These are phyloP conservation scores for Lactarius evosmus DNA, from an alignment of 768 basidiomycete genomes.

Conservation along the genomic window DNA sequence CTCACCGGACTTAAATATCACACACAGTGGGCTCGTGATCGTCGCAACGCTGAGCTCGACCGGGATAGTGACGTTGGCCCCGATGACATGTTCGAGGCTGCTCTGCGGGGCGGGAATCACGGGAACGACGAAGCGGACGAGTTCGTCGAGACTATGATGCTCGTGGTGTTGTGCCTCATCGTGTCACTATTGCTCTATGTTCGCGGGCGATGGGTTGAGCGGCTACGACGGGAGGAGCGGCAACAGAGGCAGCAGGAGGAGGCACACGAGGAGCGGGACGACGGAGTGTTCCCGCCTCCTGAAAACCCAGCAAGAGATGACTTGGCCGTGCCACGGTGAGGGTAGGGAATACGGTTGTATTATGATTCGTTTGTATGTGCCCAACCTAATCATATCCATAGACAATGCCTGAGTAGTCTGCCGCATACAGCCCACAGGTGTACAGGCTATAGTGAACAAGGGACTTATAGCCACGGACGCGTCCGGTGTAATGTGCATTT, in stretches of 20 bases:
- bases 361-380: slow-evolving; percentile 3
- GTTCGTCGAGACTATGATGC: slow-evolving; percentile 74
- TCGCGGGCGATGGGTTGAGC: slow-evolving; percentile 72
- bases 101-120: slow-evolving; percentile 54
- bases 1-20: not conserved
- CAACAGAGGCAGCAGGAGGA: slow-evolving; percentile 43
- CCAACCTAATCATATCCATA: not conserved
- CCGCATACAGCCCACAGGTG: not conserved
- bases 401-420: not conserved
- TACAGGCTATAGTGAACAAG: too few relatives aligned
- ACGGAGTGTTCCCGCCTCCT: slow-evolving; percentile 31
- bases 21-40: slow-evolving; percentile 72
- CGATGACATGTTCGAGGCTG: slow-evolving; percentile 79
- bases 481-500: not conserved
- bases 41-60: slow-evolving; percentile 67
- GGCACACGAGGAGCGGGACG: slow-evolving; percentile 33
- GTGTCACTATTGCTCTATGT: slow-evolving; percentile 77
- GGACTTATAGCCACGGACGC: not conserved
- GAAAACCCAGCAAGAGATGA: slow-evolving; percentile 33
- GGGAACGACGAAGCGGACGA: slow-evolving; percentile 68
- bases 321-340: slow-evolving; percentile 31
- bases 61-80: slow-evolving; percentile 73
- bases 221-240: slow-evolving; percentile 61
- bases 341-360: slow-evolving; percentile 7
- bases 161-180: slow-evolving; percentile 67